Percentiles rank a stretch among this genome's conserved stretches.
These are phyloP conservation scores for Blastomyces silverae DNA, from an alignment of 2,329 filamentous ascomycete genomes.

Conservation along the genomic window DNA sequence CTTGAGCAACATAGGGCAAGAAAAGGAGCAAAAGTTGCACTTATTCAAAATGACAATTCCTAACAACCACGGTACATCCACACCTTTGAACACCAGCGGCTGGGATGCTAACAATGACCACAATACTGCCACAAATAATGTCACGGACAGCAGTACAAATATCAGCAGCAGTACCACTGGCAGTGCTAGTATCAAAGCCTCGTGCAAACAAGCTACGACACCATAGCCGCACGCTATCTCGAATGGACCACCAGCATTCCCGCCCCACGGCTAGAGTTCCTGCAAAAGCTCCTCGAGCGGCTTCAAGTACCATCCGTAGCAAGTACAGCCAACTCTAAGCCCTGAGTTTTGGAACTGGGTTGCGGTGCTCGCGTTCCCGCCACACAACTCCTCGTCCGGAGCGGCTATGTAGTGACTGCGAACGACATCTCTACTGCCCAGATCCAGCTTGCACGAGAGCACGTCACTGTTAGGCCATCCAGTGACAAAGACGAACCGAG, in stretches of 20 bases:
- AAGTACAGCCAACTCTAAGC: not conserved
- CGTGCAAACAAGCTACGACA: constrained; percentile 29
- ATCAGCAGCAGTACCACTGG: too few species aligned
- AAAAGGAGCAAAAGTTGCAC: not conserved
- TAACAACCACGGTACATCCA: not conserved
- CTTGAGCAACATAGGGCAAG: not conserved
- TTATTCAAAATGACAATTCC: not conserved
- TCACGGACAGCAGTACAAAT: not conserved
- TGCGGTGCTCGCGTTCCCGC: constrained; percentile 38
- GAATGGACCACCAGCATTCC: constrained; percentile 30
- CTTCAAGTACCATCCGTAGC: not conserved
- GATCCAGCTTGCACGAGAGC: constrained; percentile 12
- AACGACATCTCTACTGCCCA: constrained; percentile 5
- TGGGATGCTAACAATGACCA: not conserved
- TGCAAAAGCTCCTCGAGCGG: constrained; percentile 26
- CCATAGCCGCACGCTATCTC: constrained; percentile 34
- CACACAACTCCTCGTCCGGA: constrained; percentile 22
- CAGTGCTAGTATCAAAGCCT: not conserved
- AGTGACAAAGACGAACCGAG: not conserved
- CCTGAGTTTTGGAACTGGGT: constrained; percentile 37
- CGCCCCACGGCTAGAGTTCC: constrained; percentile 31
- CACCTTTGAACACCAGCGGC: not conserved
- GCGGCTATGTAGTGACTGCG: constrained; percentile 16
- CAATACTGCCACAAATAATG: not conserved
- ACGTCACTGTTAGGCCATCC: constrained; percentile 19